Evolutionary conservation across 345 rosid genomes (phyloP).

Genomic region (Brassica incana): DNA sequence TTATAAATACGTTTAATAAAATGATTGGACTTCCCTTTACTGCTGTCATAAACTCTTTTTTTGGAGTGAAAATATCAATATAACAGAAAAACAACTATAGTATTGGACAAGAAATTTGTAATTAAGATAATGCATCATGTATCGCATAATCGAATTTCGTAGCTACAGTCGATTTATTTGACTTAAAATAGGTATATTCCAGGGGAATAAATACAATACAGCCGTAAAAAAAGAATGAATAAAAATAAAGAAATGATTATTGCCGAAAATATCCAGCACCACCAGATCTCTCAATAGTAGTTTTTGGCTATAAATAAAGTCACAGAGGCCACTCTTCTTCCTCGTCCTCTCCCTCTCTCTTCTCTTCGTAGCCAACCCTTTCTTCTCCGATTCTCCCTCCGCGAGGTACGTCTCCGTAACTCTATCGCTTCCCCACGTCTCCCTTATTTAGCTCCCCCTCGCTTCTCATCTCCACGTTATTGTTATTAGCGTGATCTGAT

Average conservation of each 20-base stretch:
- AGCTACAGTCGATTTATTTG: not conserved
- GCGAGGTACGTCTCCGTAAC: slow-evolving; percentile 39
- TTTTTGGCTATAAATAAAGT: slow-evolving; percentile 36
- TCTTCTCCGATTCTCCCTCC: slow-evolving; percentile 41
- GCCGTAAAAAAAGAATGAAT: not conserved
- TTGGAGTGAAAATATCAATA: not conserved
- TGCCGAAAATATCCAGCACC: slow-evolving; percentile 28
- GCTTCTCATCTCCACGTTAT: not conserved
- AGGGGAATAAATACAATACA: not conserved
- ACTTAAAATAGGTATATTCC: not conserved
- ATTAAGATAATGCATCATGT: not conserved
- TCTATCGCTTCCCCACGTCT: slow-evolving; percentile 35
- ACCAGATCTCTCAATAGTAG: slow-evolving; percentile 39
- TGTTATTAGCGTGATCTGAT: not conserved
- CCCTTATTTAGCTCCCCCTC: slow-evolving; percentile 24
- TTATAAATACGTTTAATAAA: not conserved
- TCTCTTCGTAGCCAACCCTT: slow-evolving; percentile 29
- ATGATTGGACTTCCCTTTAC: not conserved
- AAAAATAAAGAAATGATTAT: not conserved
- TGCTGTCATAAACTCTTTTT: not conserved
- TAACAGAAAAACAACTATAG: not conserved
- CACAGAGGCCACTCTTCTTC: slow-evolving; percentile 39
- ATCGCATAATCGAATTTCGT: not conserved
- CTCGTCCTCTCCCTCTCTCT: slow-evolving; percentile 38
- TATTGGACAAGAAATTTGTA: not conserved